Base-by-base conservation (phyloP, 129 eudicot genomes). In the Saposhnikovia divaricata region DNA sequence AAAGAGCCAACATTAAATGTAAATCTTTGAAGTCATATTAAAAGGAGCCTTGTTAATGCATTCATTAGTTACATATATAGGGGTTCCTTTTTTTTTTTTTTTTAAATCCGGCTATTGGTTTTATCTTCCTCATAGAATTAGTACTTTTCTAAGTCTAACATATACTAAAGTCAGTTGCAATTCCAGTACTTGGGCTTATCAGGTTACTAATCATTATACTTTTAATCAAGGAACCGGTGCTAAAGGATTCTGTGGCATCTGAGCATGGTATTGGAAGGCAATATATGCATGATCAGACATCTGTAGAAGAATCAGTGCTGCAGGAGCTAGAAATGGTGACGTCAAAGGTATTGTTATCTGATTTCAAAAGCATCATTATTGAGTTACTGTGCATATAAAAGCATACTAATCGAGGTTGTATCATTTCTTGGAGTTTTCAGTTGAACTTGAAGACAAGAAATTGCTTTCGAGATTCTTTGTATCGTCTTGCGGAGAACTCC, bases 401-500 rank as follows among this genome's bases (percentile, higher is more conserved):
- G 75, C 37, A 57, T 75, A 72, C 72, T 80, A 77, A 79, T 39
- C 7, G 38, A 50, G 46, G 37, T 68, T 14, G 48, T 46, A 81
- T 3, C 16, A 80, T 34, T 5, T 81, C 48, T 18, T 81, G 53
- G 69, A 42, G 21, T 39, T 48, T 57, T 68, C 89, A 92, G 97
- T 77, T 92, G 87, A 83, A 88, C 0, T 83, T 80, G 73, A 81
- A 84, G 65, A 92, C 93, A n/a, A 83, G 97, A 84, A 83, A 87
- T 59, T 87, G 93, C 90, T 88, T 92, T 70, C 88, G 97, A 50
- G 97, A 92, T 88, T 88, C 96, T 78, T 83, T 92, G 72, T 92
- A 92, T 74, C 95, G 97, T 77, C 95, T 92, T 79, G 97, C 97
- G 23, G 85, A 87, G 78, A 88, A 86, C 85, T 92, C 97, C 9